Conservation (phyloP, 208 protist species). For the Porcisia deanei region DNA sequence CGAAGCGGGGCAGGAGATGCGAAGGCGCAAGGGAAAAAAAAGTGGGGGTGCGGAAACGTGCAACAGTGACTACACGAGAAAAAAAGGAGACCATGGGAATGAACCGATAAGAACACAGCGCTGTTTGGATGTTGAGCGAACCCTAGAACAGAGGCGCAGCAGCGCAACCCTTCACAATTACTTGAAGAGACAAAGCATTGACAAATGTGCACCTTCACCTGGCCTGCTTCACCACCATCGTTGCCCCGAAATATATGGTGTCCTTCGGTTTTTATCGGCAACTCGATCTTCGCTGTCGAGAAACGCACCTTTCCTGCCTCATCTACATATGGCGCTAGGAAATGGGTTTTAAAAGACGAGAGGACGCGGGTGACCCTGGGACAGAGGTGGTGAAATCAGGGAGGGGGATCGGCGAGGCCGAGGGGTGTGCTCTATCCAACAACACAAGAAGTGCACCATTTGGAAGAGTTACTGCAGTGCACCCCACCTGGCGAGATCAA, state of each 20-base stretch:
- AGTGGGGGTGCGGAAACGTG: neutral
- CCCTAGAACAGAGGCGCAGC: neutral
- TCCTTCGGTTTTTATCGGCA: too few relatives aligned
- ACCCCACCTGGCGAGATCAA: neutral
- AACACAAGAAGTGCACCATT: neutral
- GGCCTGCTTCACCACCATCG: neutral
- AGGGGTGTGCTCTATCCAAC: neutral
- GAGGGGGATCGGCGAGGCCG: neutral
- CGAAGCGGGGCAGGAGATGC: neutral
- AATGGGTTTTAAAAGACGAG: neutral
- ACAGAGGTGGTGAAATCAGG: neutral
- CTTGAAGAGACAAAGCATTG: neutral
- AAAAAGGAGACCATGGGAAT: neutral
- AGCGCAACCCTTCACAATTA: neutral
- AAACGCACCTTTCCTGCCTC: neutral
- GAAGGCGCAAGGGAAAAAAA: conserved; percentile 7
- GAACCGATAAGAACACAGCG: neutral
- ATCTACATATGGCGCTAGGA: neutral
- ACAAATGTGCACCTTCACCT: neutral
- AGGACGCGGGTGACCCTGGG: neutral
- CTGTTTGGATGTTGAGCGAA: neutral
- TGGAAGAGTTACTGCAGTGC: neutral
- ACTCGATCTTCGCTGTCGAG: neutral
- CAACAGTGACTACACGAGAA: conserved; percentile 4
- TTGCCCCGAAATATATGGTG: too few relatives aligned